phyloP scores from a whole-genome alignment of 805 yeast species.

The Starmera dryadoides region DNA sequence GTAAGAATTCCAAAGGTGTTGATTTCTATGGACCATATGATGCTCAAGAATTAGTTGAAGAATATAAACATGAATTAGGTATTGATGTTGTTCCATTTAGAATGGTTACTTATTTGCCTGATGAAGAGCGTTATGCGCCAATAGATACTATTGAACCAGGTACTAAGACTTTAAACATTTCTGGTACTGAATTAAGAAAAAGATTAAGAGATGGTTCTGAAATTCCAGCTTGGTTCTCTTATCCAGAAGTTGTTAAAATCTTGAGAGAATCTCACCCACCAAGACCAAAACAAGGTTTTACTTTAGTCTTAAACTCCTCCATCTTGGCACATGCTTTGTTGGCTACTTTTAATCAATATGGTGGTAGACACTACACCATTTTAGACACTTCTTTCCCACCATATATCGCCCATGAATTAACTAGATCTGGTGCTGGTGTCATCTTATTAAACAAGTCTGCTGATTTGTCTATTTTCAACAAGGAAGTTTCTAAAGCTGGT shows the following conservation, averaged over 20 bases:
- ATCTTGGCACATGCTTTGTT: conserved; percentile 75
- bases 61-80: conserved; percentile 67
- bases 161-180: conserved; percentile 78
- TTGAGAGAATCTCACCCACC: conserved; percentile 92
- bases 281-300: conserved; percentile 83
- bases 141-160: conserved; percentile 82
- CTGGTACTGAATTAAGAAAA: conserved; percentile 92
- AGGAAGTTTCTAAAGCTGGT: conserved; percentile 35
- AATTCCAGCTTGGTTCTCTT: conserved; percentile 96
- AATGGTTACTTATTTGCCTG: conserved; percentile 95
- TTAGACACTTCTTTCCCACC: conserved; percentile 38
- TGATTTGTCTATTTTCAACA: conserved; percentile 6
- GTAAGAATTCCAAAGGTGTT: conserved; percentile 77
- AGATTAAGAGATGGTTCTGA: conserved; percentile 79
- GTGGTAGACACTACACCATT: conserved; percentile 67
- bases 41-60: conserved; percentile 83
- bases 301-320: conserved; percentile 58
- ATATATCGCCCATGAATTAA: conserved; percentile 65
- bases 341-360: conserved; percentile 83
- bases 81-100: conserved; percentile 93
- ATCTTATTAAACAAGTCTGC: conserved; percentile 41
- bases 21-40: conserved; percentile 97
- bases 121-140: conserved; percentile 91
- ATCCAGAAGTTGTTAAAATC: conserved; percentile 91
- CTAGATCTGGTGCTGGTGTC: conserved; percentile 89